A percentile compares a stretch with the other conserved stretches of the same genome.
Evolutionary conservation across 2,329 filamentous ascomycete species (phyloP).

Genomic region (Colletotrichum theobromicola): DNA sequence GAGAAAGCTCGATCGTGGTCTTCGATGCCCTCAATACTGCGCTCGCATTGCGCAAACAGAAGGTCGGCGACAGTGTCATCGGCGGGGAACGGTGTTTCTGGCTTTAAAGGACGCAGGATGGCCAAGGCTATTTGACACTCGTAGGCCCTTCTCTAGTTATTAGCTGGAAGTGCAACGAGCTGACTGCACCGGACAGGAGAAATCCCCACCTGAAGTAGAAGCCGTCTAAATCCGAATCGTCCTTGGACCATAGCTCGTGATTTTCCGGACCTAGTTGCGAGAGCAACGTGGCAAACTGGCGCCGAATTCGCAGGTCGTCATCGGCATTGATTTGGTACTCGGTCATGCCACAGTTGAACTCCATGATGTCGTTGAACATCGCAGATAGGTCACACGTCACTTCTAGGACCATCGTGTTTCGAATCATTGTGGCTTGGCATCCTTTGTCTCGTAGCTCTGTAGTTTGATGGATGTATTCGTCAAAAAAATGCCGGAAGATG

Average conservation of each 20-base stretch:
- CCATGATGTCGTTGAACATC: not conserved
- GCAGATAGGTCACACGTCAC: not conserved
- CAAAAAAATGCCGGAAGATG: not conserved
- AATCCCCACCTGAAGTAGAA: not conserved
- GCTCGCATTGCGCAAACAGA: conserved; percentile 19
- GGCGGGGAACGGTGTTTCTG: not conserved
- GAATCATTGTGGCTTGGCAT: not conserved
- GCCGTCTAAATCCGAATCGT: not conserved
- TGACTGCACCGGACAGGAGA: not conserved
- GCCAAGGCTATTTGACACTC: not conserved
- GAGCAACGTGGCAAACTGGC: no score
- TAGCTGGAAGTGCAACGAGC: no score
- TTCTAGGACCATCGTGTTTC: not conserved
- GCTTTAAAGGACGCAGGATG: not conserved
- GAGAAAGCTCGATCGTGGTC: not conserved
- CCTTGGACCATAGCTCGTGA: not conserved
- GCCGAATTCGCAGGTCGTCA: not conserved
- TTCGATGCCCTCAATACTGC: not conserved
- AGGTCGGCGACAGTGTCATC: not conserved
- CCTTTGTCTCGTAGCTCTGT: no score
- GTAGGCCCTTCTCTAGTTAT: no score
- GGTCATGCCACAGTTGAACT: not conserved
- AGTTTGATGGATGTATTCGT: not conserved
- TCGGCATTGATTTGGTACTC: not conserved
- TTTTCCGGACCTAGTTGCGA: no score